A percentile compares a stretch with the other conserved stretches of the same genome.
Conservation (phyloP, 768 basidiomycete genomes). For the Termitomyces sp. region DNA sequence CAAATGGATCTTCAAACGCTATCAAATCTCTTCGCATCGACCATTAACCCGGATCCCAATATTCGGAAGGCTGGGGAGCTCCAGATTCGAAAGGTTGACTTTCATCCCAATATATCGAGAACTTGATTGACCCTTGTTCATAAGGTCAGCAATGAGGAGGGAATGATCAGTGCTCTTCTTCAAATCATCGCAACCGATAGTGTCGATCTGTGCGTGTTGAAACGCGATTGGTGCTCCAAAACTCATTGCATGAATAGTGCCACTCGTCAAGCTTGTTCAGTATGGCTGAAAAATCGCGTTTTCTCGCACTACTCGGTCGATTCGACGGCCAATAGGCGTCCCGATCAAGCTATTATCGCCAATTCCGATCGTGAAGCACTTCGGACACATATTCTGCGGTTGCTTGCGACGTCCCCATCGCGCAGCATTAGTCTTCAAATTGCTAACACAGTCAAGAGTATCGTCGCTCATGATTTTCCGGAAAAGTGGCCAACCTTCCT, state of each 20-base stretch:
- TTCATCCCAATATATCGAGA: conserved; percentile 4
- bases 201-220: conserved; percentile 66
- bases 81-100: conserved; percentile 75
- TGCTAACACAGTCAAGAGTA: conserved; percentile 65
- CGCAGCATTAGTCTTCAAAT: conserved; percentile 74
- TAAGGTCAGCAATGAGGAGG: conserved; percentile 77
- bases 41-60: conserved; percentile 82
- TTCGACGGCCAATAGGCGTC: conserved; percentile 31
- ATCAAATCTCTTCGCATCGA: conserved; percentile 75
- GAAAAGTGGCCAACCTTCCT: conserved; percentile 68
- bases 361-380: conserved; percentile 71
- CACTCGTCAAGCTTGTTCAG: conserved; percentile 80
- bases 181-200: conserved; percentile 81
- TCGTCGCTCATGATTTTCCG: conserved; percentile 78
- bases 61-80: conserved; percentile 83
- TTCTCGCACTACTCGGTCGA: conserved; percentile 60
- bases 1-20: conserved; percentile 74
- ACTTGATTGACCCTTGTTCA: conserved; percentile 2
- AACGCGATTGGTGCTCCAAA: conserved; percentile 27
- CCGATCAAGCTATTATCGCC: conserved; percentile 62
- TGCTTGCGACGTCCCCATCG: conserved; percentile 67
- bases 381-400: conserved; percentile 59
- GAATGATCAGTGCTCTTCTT: conserved; percentile 78
- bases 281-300: conserved; percentile 91
- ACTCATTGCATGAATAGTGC: conserved; percentile 39